Evolutionary conservation across 2,329 filamentous ascomycete genomes (phyloP).

Genomic region (Nigrospora oryzae): DNA sequence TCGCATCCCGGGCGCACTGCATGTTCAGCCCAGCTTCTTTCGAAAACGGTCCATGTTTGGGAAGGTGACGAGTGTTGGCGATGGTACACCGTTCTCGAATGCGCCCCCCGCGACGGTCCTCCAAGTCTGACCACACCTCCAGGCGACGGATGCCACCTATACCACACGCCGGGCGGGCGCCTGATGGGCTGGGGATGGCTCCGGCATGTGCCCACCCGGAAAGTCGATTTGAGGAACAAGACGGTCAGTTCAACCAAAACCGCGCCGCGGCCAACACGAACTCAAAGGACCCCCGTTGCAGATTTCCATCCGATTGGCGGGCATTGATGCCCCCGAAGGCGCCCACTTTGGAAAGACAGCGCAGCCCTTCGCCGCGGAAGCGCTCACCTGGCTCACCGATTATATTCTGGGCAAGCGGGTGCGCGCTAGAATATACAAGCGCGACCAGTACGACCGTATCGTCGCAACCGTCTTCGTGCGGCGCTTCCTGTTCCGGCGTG

Average conservation of each 20-base stretch:
- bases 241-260: conserved; percentile 51
- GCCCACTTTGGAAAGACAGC: conserved; percentile 85
- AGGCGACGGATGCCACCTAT: conserved; percentile 85
- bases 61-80: conserved; percentile 84
- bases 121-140: too few relatives aligned
- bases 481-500: conserved; percentile 57
- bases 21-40: conserved; percentile 70
- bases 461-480: conserved; percentile 79
- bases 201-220: conserved; percentile 62
- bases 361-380: conserved; percentile 77
- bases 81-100: conserved; percentile 35
- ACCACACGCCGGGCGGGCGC: conserved; percentile 87
- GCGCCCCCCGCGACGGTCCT: too few relatives aligned
- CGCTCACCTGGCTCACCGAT: conserved; percentile 67
- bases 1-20: conserved; percentile 68
- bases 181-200: conserved; percentile 90
- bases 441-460: conserved; percentile 87
- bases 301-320: conserved; percentile 85
- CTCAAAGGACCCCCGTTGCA: conserved; percentile 23
- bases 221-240: conserved; percentile 61
- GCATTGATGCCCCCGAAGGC: conserved; percentile 86
- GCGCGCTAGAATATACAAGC: conserved; percentile 71
- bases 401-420: conserved; percentile 68
- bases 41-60: conserved; percentile 72
- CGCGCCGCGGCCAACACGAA: not conserved